Conservation (phyloP, 768 basidiomycete genomes). For the Gymnopilus dilepis region DNA sequence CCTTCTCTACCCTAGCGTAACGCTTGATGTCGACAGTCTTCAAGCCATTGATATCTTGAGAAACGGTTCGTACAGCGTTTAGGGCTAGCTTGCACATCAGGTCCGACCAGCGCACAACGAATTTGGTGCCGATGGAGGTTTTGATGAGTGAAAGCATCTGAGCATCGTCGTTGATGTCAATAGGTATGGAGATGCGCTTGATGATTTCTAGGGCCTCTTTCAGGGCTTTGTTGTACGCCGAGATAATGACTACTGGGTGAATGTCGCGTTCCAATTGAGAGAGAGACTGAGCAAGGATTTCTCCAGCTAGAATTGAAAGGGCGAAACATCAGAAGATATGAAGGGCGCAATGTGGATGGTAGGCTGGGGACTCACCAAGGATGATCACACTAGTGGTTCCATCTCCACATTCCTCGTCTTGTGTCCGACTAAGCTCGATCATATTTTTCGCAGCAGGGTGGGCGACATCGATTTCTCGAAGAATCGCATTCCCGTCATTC, state of each 20-base stretch:
- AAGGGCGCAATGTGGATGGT: background rate
- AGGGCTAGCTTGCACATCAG: conserved; percentile 97
- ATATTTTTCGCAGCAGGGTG: conserved; percentile 99
- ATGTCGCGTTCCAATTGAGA: conserved; percentile 95
- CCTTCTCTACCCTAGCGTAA: conserved; percentile 96
- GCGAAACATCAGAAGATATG: background rate
- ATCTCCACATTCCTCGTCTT: conserved; percentile 99
- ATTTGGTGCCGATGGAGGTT: conserved; percentile 98
- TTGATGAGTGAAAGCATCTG: conserved; percentile 98
- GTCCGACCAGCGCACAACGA: conserved; percentile 94
- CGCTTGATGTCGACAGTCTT: conserved; percentile 98
- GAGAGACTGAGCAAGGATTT: conserved; percentile 95
- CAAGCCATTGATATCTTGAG: conserved; percentile 73
- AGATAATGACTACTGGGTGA: conserved; percentile 98
- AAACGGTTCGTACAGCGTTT: conserved; percentile 89
- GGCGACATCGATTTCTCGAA: conserved; percentile 98
- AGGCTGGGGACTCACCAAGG: conserved; percentile 62
- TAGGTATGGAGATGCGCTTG: conserved; percentile 85
- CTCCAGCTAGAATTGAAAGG: conserved; percentile 64
- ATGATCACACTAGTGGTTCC: conserved; percentile 99
- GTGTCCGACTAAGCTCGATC: conserved; percentile 97
- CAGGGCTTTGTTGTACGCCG: conserved; percentile 96
- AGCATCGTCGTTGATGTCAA: conserved; percentile 81
- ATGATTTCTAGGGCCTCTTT: conserved; percentile 91
- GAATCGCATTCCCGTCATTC: conserved; percentile 98